Percentiles rank a stretch among this genome's conserved stretches.
These are phyloP conservation scores for Cladosporium austrohemisphaericum DNA, from an alignment of 2,329 filamentous ascomycete genomes.

Conservation along the genomic window DNA sequence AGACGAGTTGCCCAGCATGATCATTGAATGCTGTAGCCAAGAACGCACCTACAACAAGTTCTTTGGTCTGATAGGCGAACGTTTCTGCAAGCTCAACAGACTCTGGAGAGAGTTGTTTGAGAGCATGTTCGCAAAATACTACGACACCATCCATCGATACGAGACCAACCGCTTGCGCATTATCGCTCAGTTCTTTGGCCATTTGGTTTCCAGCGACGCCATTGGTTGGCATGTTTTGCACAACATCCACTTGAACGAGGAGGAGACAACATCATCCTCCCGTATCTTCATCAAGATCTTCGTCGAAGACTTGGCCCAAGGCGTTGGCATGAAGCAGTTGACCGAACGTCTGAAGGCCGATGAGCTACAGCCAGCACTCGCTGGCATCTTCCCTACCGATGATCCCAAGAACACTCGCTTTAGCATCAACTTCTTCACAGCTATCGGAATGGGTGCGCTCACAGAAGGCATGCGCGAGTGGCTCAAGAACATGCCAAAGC, in stretches of 20 bases:
- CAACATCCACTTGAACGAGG: conserved; percentile 84
- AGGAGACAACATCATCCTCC: conserved; percentile 92
- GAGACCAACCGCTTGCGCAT: conserved; percentile 94
- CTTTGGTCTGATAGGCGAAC: conserved; percentile 88
- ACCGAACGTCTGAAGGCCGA: conserved; percentile 75
- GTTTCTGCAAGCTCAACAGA: conserved; percentile 92
- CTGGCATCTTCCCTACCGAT: conserved; percentile 85
- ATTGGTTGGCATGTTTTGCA: conserved; percentile 89
- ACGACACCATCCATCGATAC: conserved; percentile 94
- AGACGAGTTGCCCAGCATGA: conserved; percentile 88
- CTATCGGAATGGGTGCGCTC: conserved; percentile 89
- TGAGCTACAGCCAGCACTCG: conserved; percentile 69
- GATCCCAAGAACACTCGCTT: conserved; percentile 88
- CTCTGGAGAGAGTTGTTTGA: conserved; percentile 94
- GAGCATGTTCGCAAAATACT: conserved; percentile 84
- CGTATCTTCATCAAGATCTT: conserved; percentile 99
- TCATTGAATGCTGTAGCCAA: conserved; percentile 94
- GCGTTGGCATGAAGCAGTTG: conserved; percentile 77
- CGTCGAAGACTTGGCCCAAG: conserved; percentile 86
- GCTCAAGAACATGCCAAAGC: conserved; percentile 85
- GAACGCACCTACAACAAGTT: conserved; percentile 98
- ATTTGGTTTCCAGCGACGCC: conserved; percentile 81
- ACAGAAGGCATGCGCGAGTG: conserved; percentile 94
- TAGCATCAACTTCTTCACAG: conserved; percentile 99
- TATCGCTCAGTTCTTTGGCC: conserved; percentile 90